Conservation (phyloP, 345 rosid genomes). For the Limnanthes douglasii region DNA sequence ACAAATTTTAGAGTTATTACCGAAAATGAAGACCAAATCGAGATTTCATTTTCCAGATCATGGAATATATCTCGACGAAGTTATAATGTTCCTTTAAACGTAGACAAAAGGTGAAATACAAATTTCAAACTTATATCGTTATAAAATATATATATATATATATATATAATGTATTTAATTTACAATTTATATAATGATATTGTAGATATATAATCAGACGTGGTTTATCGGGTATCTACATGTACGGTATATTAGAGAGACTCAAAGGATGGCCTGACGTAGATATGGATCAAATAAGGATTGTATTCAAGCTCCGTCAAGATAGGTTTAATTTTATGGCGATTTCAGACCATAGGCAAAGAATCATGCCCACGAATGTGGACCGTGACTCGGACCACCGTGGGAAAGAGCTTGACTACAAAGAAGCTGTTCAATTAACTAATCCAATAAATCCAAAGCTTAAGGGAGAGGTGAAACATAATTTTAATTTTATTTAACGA, state of each 20-base stretch:
- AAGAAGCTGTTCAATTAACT: slow-evolving; percentile 63
- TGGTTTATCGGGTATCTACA: slow-evolving; percentile 55
- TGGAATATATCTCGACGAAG: slow-evolving; percentile 22
- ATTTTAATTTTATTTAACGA: neutral
- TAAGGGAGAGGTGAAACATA: slow-evolving; percentile 42
- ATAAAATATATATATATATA: no score
- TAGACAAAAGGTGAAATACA: slow-evolving; percentile 33
- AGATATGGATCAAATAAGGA: slow-evolving; percentile 51
- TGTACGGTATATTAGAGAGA: slow-evolving; percentile 73
- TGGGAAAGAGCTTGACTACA: slow-evolving; percentile 28
- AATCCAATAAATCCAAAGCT: slow-evolving; percentile 49
- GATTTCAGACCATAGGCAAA: slow-evolving; percentile 48
- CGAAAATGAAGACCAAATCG: slow-evolving; percentile 40
- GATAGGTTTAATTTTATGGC: slow-evolving; percentile 80
- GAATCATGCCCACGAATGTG: slow-evolving; percentile 70
- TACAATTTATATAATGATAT: neutral
- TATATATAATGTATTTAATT: neutral
- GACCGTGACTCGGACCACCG: slow-evolving; percentile 49
- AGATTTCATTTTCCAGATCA: slow-evolving; percentile 40
- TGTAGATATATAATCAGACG: slow-evolving; percentile 51
- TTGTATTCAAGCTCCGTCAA: slow-evolving; percentile 62
- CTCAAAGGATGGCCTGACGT: slow-evolving; percentile 57
- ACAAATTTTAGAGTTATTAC: slow-evolving; percentile 23
- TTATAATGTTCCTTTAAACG: slow-evolving; percentile 32
- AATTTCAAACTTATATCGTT: no score